Evolutionary conservation across 257 asterid species (phyloP).

Genomic region (Nicotiana knightiana): DNA sequence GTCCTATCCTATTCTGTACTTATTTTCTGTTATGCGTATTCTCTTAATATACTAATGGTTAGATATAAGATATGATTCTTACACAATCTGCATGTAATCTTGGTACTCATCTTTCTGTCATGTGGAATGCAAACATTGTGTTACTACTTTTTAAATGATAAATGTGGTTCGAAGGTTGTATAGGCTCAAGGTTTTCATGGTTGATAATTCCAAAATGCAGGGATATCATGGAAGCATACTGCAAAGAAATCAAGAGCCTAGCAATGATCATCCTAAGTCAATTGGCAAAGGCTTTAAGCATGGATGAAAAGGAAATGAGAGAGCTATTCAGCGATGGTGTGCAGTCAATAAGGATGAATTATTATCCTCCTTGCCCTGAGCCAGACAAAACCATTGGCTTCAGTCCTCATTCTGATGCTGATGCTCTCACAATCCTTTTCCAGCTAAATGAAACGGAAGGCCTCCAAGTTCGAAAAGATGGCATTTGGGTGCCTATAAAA

Average conservation of each 20-base stretch:
- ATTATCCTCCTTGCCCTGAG: conserved; percentile 53
- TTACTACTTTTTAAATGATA: not conserved
- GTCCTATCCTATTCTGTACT: not conserved
- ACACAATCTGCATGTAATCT: not conserved
- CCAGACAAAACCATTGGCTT: conserved; percentile 43
- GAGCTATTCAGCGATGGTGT: conserved; percentile 33
- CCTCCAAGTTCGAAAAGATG: conserved; percentile 41
- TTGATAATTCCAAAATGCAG: conserved; percentile 17
- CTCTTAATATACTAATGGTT: not conserved
- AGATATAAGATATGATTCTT: not conserved
- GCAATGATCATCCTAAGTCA: conserved; percentile 30
- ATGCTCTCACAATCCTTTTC: conserved; percentile 43
- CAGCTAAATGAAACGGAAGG: conserved; percentile 49
- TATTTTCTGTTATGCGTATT: not conserved
- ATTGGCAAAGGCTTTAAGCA: conserved; percentile 38
- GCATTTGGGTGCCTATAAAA: conserved; percentile 37
- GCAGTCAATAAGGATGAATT: conserved; percentile 48
- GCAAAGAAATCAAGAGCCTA: conserved; percentile 26
- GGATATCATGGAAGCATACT: conserved; percentile 34
- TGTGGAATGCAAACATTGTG: not conserved
- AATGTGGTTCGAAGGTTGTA: not conserved
- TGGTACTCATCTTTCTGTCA: not conserved
- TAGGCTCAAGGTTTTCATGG: not conserved
- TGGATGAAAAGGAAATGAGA: conserved; percentile 32
- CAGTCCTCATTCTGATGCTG: conserved; percentile 55